Percentiles rank a stretch among this genome's conserved stretches.
phyloP scores from a whole-genome alignment of 306 rosid genomes.

The Trichosanthes truncata region DNA sequence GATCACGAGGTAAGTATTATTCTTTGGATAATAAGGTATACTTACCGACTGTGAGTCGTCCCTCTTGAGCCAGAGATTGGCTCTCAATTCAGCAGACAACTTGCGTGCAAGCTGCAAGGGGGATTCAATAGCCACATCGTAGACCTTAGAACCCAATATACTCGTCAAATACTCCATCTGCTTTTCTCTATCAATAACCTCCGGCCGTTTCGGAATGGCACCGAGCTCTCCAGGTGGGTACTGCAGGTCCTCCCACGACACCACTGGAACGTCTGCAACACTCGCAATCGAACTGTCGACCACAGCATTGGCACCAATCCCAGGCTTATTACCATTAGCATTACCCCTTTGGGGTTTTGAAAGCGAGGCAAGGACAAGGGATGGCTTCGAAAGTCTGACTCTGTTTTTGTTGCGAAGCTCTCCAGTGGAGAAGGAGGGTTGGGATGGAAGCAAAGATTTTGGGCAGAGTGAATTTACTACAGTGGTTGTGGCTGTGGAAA shows the following conservation, averaged over 20 bases:
- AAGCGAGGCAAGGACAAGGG: conserved; percentile 26
- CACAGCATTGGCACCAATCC: conserved; percentile 9
- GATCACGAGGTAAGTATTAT: no score
- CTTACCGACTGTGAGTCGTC: conserved; percentile 74
- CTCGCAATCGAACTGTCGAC: neutral
- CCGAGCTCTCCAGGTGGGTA: conserved; percentile 68
- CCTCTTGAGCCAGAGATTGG: conserved; percentile 71
- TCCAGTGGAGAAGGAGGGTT: neutral
- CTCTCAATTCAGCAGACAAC: conserved; percentile 52
- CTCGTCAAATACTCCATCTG: conserved; percentile 49
- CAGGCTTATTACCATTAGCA: neutral
- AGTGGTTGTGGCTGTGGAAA: neutral
- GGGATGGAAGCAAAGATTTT: neutral
- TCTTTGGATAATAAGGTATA: no score
- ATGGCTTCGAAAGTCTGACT: neutral
- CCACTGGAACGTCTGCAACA: neutral
- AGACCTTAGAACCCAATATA: conserved; percentile 66
- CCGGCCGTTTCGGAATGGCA: conserved; percentile 9
- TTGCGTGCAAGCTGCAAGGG: conserved; percentile 60
- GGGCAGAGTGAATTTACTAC: neutral
- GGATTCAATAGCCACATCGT: conserved; percentile 65
- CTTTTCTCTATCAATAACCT: conserved; percentile 5
- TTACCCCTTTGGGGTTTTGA: conserved; percentile 19
- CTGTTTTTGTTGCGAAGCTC: neutral
- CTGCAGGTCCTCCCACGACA: conserved; percentile 40